Base-by-base conservation (phyloP, 306 rosid species). In the Carpinus viminea region DNA sequence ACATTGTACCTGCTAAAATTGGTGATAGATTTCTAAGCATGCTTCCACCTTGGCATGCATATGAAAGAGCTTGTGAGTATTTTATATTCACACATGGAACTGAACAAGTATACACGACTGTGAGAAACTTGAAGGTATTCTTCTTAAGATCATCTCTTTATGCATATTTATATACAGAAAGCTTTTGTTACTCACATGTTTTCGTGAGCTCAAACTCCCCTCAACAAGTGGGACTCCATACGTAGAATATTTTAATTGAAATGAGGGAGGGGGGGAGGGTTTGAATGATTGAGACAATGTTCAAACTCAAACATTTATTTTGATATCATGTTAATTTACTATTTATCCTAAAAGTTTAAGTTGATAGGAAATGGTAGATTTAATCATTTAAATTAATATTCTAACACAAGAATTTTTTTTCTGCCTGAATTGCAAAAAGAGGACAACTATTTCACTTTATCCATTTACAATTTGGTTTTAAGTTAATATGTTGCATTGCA, bases 41-140 rank as follows among this genome's bases (percentile, higher is more conserved):
- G 93, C 87, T 95, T 84, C 98, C 98, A 74, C 86, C 98, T 55
- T 95, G 98, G 98, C 98, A 95, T 80, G 98, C 98, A 11, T 95
- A 95, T 66, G 98, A 95, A 85, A 89, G 98, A 73, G 97, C 97
- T 78, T 62, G 78, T 66, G 98, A 91, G 87, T 95, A 95, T 91
- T 95, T 95, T 81, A 86, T 81, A 64, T 91, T 95, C 82, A 85
- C 98, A 4, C 15, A 31, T 15, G 98, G 98, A 78, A 61, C 65
- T 69, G 97, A 91, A 89, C 98, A 95, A 81, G 89, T 90, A 26
- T 95, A 95, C 87, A 87, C 97, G 52, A 88, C 85, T 7, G 88
- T 91, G 78, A 88, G 90, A 87, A 91, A 92, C 84, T 90, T 95
- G 81, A 95, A 95, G 98, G 98, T 95, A 87, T 36, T 83, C 36